Evolutionary conservation across 2,329 filamentous ascomycete genomes (phyloP).

Genomic region (Mycosphaerella sp.): DNA sequence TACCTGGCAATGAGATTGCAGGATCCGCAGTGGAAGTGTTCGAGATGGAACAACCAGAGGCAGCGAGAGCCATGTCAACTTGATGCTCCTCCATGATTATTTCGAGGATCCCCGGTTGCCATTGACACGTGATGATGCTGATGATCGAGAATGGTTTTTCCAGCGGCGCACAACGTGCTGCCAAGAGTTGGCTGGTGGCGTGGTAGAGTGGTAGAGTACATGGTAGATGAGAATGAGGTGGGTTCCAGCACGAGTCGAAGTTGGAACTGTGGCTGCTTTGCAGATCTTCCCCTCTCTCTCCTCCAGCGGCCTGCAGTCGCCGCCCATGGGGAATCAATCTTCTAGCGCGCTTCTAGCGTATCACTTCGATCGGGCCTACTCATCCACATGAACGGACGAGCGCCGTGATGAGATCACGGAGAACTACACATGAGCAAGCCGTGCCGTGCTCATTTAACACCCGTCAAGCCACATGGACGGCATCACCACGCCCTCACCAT

Average conservation of each 20-base stretch:
- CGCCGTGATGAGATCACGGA: neutral
- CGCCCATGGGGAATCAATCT: neutral
- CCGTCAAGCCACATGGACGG: neutral
- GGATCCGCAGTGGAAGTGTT: neutral
- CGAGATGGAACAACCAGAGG: neutral
- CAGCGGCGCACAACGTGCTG: too few relatives aligned
- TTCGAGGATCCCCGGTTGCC: too few relatives aligned
- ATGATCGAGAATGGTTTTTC: too few relatives aligned
- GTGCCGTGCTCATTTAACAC: neutral
- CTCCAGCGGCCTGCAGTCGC: slow-evolving; percentile 1
- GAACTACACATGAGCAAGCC: neutral
- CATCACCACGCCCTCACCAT: neutral
- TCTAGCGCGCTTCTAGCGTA: slow-evolving; percentile 7
- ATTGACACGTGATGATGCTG: neutral
- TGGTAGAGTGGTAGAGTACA: neutral
- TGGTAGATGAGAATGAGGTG: too few relatives aligned
- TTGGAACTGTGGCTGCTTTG: neutral
- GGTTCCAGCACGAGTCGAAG: neutral
- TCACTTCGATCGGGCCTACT: slow-evolving; percentile 7
- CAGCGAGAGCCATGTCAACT: too few relatives aligned
- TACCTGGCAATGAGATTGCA: neutral
- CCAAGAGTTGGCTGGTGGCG: neutral
- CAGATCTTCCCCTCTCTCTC: neutral
- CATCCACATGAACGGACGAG: neutral
- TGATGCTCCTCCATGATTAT: neutral